These are phyloP conservation scores for Cyberlindnera bimundalis DNA, from an alignment of 805 yeast species.

Conservation along the genomic window DNA sequence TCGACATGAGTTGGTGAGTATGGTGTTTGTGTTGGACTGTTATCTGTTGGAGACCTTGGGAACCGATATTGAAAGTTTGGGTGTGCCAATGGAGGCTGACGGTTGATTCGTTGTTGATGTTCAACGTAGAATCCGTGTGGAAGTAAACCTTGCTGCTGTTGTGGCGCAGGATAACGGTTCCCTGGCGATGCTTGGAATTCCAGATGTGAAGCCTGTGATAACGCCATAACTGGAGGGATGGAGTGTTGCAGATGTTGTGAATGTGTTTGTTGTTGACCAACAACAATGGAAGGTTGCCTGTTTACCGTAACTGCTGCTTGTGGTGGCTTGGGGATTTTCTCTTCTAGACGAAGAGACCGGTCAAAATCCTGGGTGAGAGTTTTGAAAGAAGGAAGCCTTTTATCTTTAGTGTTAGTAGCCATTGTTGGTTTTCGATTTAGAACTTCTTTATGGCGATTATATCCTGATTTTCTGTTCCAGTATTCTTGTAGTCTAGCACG, in stretches of 20 bases:
- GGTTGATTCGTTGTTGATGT: too few relatives aligned
- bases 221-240: too few relatives aligned
- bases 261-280: not conserved
- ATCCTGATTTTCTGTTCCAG: too few relatives aligned
- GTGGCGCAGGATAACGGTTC: too few relatives aligned
- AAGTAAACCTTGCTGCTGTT: too few relatives aligned
- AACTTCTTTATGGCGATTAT: not conserved
- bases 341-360: constrained; percentile 3
- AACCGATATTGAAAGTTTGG: not conserved
- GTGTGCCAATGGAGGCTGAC: too few relatives aligned
- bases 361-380: constrained; percentile 22
- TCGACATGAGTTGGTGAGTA: not conserved
- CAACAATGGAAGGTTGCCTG: not conserved
- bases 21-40: not conserved
- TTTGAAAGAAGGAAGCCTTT: constrained; percentile 27
- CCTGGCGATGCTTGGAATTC: too few relatives aligned
- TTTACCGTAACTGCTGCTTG: not conserved
- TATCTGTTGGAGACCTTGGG: not conserved
- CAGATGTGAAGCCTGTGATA: too few relatives aligned
- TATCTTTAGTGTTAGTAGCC: constrained; percentile 15
- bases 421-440: not conserved
- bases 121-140: too few relatives aligned
- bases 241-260: too few relatives aligned
- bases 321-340: constrained; percentile 7
- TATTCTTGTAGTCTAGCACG: too few relatives aligned